Base-by-base conservation (phyloP, 306 rosid genomes). In the Begonia masoniana region DNA sequence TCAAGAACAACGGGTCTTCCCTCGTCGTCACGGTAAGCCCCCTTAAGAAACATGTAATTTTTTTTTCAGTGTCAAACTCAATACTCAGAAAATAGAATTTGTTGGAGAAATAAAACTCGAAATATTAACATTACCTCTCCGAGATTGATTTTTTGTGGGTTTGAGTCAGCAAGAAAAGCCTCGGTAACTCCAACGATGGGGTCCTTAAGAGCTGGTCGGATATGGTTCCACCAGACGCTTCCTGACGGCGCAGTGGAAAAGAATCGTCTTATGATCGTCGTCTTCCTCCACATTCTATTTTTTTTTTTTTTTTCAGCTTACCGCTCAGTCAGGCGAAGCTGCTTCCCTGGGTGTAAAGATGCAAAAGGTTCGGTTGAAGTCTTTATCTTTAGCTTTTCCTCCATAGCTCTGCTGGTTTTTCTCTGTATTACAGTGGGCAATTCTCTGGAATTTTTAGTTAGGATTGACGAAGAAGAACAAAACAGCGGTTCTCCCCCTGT, bases 1-100 rank as follows among this genome's bases (percentile, higher is more conserved):
- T 67, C 73, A 19, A 72, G 77, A 64, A 72, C 62, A 1, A 72
- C 66, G 11, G 73, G 66, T 39, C 67, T 67, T 41, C 77, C 77
- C 47, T 62, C 45, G 10, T 72, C 72, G 45, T 67, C 66, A 26
- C 77, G 69, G 41, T 72, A 72, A 54, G 73, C 77, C 47, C 77
- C 77, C 77, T 72, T 45, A 31, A 31, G 39, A 31, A 31, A 31
- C 7, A 31, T 5, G 39, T 7, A 31, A 2, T 31, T 17, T 17
- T 17, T 17, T 17, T 17, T 31, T 7, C 39, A 31, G 39, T 5
- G 5, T 31, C 39, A 7, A 31, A 31, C 39, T 31, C 39, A 7
- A 6, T 31, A 31, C 39, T 1, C 39, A 31, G 7, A 31, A 31
- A 31, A 31, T 6, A 5, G 39, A 31, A 31, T 31, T 31, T 31